Evolutionary conservation across 805 yeast species (phyloP), one percentile per base, ranked within the genome.

Genomic region (Cyberlindnera lachancei): DNA sequence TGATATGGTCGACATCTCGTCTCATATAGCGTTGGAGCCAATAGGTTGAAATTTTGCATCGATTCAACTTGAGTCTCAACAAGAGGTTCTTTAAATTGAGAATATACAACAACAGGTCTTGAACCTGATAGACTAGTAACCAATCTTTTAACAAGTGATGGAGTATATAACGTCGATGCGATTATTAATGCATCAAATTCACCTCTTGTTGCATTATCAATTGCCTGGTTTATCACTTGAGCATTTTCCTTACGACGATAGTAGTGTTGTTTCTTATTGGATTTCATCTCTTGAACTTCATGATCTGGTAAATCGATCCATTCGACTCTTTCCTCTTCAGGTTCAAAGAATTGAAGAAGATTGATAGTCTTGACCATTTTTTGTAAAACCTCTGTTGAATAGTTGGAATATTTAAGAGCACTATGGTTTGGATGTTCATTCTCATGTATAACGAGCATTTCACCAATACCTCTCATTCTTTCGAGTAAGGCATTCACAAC

Each of bases 361-460:
- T 81, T 84, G 8, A 87, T 66, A 2, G 84, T 70, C 48, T 76
- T 72, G 31, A 87, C 71, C 68, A 80, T 73, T 16, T 61, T 54
- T 18, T 64, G 59, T 20, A 72, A 61, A 28, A 65, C 53, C 18
- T 67, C 71, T 19, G 70, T 75, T 1, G 82, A 50, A 51, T 70
- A 75, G 50, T 82, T 79, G 29, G 86, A 68, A 48, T 74, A 75
- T 40, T 73, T 70, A 36, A 90, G 58, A 0, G 83, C 73, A 37
- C 80, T 80, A 18, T 79, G 60, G 51, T 88, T 88, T 3, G 95
- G 78, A 52, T 90, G 96, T 55, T 92, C 98, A 56, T 86, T 86
- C 52, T 92, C 98, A 58, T 92, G 96, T 2, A 79, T 64, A 15
- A 85, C 68, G 3, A 85, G 66, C 27, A 92, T 74, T 32, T 73